These are phyloP conservation scores for Penicillium sp. DNA, from an alignment of 2,329 filamentous ascomycete species.

Conservation along the genomic window DNA sequence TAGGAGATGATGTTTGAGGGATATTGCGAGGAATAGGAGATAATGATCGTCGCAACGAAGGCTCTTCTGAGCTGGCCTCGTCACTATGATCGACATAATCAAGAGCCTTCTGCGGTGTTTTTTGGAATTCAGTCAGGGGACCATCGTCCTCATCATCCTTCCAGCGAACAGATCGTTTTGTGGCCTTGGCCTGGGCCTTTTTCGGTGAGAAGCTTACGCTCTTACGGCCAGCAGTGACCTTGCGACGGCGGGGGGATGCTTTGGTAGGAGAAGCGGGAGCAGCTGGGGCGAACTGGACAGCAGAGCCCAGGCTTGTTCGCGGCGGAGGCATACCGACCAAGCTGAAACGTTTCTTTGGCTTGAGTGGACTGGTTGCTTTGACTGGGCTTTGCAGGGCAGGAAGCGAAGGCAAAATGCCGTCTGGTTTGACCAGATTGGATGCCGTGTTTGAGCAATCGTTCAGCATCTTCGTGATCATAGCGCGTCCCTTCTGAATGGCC, in stretches of 20 bases:
- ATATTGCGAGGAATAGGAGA: slow-evolving; percentile 49
- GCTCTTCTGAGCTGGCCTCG: slow-evolving; percentile 55
- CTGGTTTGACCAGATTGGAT: slow-evolving; percentile 85
- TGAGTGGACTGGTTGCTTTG: slow-evolving; percentile 68
- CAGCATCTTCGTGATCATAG: slow-evolving; percentile 73
- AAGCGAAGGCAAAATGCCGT: slow-evolving; percentile 59
- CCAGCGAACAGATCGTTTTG: slow-evolving; percentile 83
- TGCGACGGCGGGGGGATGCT: slow-evolving; percentile 77
- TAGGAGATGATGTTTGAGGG: slow-evolving; percentile 54
- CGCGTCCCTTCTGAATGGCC: slow-evolving; percentile 75
- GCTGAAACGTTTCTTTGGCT: slow-evolving; percentile 60
- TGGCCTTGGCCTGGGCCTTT: slow-evolving; percentile 60
- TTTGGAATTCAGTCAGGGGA: slow-evolving; percentile 83
- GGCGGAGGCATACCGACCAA: slow-evolving; percentile 32
- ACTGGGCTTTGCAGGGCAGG: slow-evolving; percentile 65
- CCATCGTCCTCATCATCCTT: slow-evolving; percentile 86
- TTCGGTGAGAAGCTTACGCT: slow-evolving; percentile 77
- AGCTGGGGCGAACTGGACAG: slow-evolving; percentile 32
- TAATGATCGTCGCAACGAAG: slow-evolving; percentile 46
- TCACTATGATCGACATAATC: slow-evolving; percentile 50
- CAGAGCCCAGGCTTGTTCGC: slow-evolving; percentile 25
- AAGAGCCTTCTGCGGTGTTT: slow-evolving; percentile 71
- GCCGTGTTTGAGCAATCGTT: slow-evolving; percentile 71
- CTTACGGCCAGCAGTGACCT: slow-evolving; percentile 62
- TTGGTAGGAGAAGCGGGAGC: slow-evolving; percentile 64